Percentiles rank a stretch among this genome's conserved stretches.
These are phyloP conservation scores for Aegilops sharonensis DNA, from an alignment of 176 grass and related monocot genomes.

Conservation along the genomic window DNA sequence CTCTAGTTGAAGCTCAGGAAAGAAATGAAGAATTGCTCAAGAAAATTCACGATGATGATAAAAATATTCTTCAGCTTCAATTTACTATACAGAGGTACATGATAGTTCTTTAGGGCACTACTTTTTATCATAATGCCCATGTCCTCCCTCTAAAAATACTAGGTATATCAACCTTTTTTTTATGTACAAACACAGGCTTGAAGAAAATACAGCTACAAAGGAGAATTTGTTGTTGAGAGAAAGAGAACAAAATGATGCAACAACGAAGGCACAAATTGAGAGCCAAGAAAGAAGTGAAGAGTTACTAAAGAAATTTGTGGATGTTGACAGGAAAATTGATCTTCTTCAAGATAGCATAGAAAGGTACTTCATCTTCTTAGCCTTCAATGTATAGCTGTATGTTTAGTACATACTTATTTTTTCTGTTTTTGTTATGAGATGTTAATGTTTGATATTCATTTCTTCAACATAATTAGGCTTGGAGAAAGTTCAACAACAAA, in stretches of 20 bases:
- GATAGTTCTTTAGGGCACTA: conserved; percentile 16
- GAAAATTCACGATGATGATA: conserved; percentile 53
- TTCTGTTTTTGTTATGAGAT: conserved; percentile 19
- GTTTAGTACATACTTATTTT: neutral
- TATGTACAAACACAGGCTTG: conserved; percentile 36
- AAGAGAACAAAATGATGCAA: conserved; percentile 50
- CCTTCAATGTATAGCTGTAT: neutral
- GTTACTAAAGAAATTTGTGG: conserved; percentile 51
- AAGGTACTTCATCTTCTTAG: conserved; percentile 36
- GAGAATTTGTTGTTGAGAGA: conserved; percentile 48
- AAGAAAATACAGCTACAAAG: conserved; percentile 48
- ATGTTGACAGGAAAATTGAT: conserved; percentile 54
- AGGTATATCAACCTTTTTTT: conserved; percentile 7
- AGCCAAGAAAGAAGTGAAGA: conserved; percentile 53
- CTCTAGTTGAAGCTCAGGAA: conserved; percentile 46
- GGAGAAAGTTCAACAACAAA: conserved; percentile 54
- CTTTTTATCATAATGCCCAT: conserved; percentile 2
- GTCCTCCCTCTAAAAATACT: conserved; percentile 24
- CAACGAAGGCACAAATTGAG: conserved; percentile 34
- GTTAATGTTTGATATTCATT: conserved; percentile 26
- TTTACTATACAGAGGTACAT: conserved; percentile 56
- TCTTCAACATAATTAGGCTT: conserved; percentile 37
- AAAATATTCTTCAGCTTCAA: conserved; percentile 57
- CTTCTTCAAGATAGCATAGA: conserved; percentile 56
- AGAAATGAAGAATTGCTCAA: conserved; percentile 45